phyloP scores from a whole-genome alignment of 2,329 filamentous ascomycete genomes.

The Trichoderma breve region DNA sequence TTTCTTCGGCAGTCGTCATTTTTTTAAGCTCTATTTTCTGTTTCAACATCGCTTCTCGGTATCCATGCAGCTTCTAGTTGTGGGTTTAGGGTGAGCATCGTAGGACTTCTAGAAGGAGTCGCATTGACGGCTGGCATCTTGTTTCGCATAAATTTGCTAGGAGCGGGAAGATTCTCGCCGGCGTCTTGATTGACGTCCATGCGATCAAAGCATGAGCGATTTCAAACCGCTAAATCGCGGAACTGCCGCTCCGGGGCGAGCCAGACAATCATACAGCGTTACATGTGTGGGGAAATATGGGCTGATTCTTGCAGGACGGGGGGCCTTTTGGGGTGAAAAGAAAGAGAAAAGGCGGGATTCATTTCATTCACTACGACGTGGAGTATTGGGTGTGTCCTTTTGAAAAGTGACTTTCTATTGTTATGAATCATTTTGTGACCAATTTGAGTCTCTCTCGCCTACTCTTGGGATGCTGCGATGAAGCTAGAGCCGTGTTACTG shows the following conservation, averaged over 20 bases:
- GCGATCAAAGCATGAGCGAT: background rate
- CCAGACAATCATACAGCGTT: background rate
- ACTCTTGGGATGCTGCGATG: background rate
- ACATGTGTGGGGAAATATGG: background rate
- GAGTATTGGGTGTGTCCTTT: background rate
- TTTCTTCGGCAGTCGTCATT: background rate
- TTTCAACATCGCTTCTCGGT: background rate
- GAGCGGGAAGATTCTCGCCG: background rate
- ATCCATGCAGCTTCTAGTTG: background rate
- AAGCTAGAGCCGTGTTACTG: background rate
- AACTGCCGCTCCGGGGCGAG: background rate
- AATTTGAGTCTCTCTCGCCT: background rate
- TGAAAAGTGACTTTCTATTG: background rate
- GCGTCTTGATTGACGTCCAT: background rate
- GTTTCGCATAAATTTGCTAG: background rate
- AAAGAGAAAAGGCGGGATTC: background rate
- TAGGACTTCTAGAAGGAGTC: constrained; percentile 6
- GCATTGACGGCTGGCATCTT: background rate
- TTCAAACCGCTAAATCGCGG: background rate
- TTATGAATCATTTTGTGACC: background rate
- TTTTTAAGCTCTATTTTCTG: background rate
- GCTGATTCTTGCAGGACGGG: background rate
- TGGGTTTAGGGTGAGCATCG: background rate
- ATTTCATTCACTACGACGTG: background rate
- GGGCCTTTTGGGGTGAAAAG: background rate